Evolutionary conservation across 1,139 yeast species (phyloP), one percentile per base, ranked within the genome.

Genomic region (Blastobotrys petasosporus): DNA sequence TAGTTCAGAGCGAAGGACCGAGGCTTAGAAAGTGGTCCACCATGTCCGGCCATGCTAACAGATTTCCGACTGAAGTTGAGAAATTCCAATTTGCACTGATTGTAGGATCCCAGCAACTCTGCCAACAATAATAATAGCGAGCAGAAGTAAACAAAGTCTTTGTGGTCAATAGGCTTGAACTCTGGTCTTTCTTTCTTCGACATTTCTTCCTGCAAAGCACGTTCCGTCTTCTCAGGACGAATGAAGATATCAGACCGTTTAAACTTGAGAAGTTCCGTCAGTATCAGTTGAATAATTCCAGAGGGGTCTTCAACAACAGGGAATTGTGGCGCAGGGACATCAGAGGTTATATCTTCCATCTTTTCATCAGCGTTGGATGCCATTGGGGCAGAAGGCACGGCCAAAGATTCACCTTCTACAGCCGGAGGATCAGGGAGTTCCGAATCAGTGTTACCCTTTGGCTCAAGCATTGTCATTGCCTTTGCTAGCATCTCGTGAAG

Each of bases 41-140:
- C 45, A 4, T 35, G 17, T 28, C 16, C 7, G 10, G 39, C n/a
- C 10, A 39, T 13, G n/a, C 34, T 36, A 31, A 56, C 58, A 42
- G 69, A 64, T 63, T 79, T 79, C 59, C 80, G 82, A 2, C 92
- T 80, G 56, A 77, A 88, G 0, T 90, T 81, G 47, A 90, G 68
- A 58, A 90, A 85, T 57, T 87, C 96, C 45, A 85, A 73, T 61
- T 90, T 90, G 49, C 92, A 79, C 51, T 79, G 80, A 54, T 82
- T 83, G 63, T 88, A 90, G 1, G 95, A 84, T 2, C 82, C 79
- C 15, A 88, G 64, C 12, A 88, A 67, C 56, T 90, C 97, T 1
- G 82, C 74, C 33, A 88, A 64, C 0, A 79, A 67, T 56, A 82
- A 86, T 36, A 90, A 66, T 37, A 90, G 65, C 59, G 82, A 85